Conservation (phyloP, 2,329 filamentous ascomycete species). For the Calonectria montana region DNA sequence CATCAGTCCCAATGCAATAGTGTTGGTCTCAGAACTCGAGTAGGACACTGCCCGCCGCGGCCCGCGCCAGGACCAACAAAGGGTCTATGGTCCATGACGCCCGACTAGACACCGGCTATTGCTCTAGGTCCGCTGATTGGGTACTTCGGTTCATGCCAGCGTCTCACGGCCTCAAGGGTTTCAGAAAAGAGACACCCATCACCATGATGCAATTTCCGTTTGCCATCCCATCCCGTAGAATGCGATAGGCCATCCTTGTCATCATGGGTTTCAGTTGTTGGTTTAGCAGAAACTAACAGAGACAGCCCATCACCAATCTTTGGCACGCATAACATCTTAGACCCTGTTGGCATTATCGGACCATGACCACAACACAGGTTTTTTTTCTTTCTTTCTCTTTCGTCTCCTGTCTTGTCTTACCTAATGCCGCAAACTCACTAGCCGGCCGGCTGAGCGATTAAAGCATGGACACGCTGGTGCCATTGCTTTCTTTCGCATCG, state of each 20-base stretch:
- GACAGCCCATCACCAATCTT: conserved; percentile 9
- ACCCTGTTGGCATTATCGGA: conserved; percentile 13
- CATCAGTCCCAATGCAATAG: conserved; percentile 2
- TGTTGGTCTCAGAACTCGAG: not conserved
- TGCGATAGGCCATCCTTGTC: conserved; percentile 22
- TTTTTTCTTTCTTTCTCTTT: not conserved
- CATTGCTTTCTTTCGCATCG: conserved; percentile 12
- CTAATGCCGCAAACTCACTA: not conserved
- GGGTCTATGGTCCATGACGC: not conserved
- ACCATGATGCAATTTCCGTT: conserved; percentile 29
- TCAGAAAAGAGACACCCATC: conserved; percentile 18
- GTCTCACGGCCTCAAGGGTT: not conserved
- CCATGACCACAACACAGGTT: not conserved
- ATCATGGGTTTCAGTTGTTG: conserved; percentile 1
- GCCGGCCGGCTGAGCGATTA: conserved; percentile 25
- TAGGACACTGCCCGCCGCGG: conserved; percentile 11
- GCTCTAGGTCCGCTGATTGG: not conserved
- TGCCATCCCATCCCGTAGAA: conserved; percentile 20
- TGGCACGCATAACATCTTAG: conserved; percentile 13
- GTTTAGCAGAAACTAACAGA: conserved; percentile 12
- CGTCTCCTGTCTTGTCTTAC: not conserved
- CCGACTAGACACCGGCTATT: not conserved
- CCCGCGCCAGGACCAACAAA: conserved; percentile 13
- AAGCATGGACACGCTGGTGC: conserved; percentile 10
- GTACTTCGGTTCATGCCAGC: not conserved